Evolutionary conservation across 2,329 filamentous ascomycete genomes (phyloP).

Genomic region (Xylariaceae sp.): DNA sequence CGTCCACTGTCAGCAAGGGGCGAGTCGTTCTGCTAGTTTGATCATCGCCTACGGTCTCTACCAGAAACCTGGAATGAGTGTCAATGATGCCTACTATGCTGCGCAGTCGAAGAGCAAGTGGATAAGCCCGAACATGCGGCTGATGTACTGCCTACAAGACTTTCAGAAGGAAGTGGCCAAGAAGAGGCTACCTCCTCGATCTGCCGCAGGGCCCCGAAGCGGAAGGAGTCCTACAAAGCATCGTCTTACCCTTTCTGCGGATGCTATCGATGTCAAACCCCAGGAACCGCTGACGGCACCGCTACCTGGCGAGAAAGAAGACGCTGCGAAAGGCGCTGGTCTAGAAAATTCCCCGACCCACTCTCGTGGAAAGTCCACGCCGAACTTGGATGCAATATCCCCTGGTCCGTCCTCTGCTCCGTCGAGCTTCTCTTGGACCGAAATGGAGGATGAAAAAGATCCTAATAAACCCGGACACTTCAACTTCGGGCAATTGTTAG

Average conservation of each 20-base stretch:
- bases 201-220: slow-evolving; percentile 52
- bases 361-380: slow-evolving; percentile 56
- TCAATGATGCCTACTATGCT: slow-evolving; percentile 81
- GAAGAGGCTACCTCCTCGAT: slow-evolving; percentile 48
- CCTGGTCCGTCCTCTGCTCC: slow-evolving; percentile 70
- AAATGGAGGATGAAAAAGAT: slow-evolving; percentile 50
- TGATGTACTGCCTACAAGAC: slow-evolving; percentile 87
- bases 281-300: slow-evolving; percentile 65
- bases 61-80: slow-evolving; percentile 73
- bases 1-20: slow-evolving; percentile 84
- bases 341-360: slow-evolving; percentile 50
- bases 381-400: slow-evolving; percentile 53
- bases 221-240: slow-evolving; percentile 63
- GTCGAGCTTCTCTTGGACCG: slow-evolving; percentile 62
- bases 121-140: slow-evolving; percentile 90
- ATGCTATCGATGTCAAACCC: slow-evolving; percentile 54
- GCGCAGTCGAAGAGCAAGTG: slow-evolving; percentile 81
- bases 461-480: slow-evolving; percentile 45
- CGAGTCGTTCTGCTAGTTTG: slow-evolving; percentile 80
- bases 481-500: slow-evolving; percentile 39
- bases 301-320: slow-evolving; percentile 56
- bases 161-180: slow-evolving; percentile 68
- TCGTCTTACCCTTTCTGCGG: slow-evolving; percentile 63
- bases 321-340: slow-evolving; percentile 44
- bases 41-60: slow-evolving; percentile 87